Conservation (phyloP, 306 rosid genomes). For the Macrotyloma uniflorum region DNA sequence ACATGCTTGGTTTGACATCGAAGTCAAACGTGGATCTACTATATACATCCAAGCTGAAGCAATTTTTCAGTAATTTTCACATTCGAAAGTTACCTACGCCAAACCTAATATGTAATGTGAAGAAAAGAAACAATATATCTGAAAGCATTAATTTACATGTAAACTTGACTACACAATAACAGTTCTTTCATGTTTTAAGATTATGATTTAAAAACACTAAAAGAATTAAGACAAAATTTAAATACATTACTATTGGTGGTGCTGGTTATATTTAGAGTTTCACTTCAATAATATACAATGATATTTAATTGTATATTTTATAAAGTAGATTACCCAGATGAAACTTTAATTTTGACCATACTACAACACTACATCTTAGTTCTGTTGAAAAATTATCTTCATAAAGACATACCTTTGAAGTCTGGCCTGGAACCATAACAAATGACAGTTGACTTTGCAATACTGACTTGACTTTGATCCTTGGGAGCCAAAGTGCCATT, state of each 20-base stretch:
- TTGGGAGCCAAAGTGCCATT: constrained; percentile 34
- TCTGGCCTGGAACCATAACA: constrained; percentile 80
- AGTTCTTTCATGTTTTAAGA: constrained; percentile 8
- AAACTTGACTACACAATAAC: background rate
- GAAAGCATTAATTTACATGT: background rate
- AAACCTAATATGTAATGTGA: no score
- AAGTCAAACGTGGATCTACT: no score
- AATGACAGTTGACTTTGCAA: constrained; percentile 42
- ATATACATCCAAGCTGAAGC: no score
- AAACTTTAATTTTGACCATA: background rate
- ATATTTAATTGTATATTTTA: no score
- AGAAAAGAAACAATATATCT: background rate
- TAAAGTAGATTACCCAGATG: no score
- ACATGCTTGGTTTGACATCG: no score
- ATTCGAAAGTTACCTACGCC: no score
- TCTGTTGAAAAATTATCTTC: background rate
- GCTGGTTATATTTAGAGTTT: background rate
- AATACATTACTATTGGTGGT: no score
- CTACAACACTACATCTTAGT: background rate
- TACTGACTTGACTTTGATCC: constrained; percentile 34
- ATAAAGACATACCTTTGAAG: constrained; percentile 62
- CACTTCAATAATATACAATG: background rate
- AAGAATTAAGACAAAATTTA: no score
- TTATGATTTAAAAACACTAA: background rate
- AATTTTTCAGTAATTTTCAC: no score